A percentile compares a stretch with the other conserved stretches of the same genome.
phyloP scores from a whole-genome alignment of 1,139 yeast genomes.

The Yamadazyma jaroonii region DNA sequence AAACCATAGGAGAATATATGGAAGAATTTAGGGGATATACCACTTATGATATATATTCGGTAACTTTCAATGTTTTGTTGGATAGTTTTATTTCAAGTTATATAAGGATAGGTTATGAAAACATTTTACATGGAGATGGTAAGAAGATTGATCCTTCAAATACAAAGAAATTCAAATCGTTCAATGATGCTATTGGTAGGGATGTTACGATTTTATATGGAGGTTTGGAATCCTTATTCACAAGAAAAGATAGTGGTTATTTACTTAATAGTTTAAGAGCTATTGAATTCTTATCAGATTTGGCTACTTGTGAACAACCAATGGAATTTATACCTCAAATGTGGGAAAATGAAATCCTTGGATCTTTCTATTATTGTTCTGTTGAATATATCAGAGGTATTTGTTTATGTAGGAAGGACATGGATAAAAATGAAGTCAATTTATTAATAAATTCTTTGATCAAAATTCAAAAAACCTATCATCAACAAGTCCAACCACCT shows the following conservation, averaged over 20 bases:
- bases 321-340: conserved; percentile 49
- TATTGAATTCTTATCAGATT: conserved; percentile 69
- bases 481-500: conserved; percentile 35
- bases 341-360: conserved; percentile 56
- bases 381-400: conserved; percentile 60
- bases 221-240: conserved; percentile 54
- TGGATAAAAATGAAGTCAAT: conserved; percentile 33
- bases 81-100: conserved; percentile 45
- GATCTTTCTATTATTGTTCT: conserved; percentile 65
- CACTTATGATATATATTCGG: conserved; percentile 43
- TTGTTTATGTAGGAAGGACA: conserved; percentile 44
- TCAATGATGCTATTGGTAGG: conserved; percentile 40
- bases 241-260: conserved; percentile 46
- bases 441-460: conserved; percentile 28
- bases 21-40: conserved; percentile 57
- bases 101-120: conserved; percentile 44
- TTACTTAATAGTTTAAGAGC: conserved; percentile 52
- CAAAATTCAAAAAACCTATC: conserved; percentile 33
- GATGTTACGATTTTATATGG: conserved; percentile 70
- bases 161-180: conserved; percentile 40
- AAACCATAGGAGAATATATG: conserved; percentile 74
- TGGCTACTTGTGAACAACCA: conserved; percentile 56
- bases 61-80: conserved; percentile 42
- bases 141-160: conserved; percentile 61
- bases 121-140: conserved; percentile 46